Evolutionary conservation across 345 rosid species (phyloP).

Genomic region (Orychophragmus violaceus): DNA sequence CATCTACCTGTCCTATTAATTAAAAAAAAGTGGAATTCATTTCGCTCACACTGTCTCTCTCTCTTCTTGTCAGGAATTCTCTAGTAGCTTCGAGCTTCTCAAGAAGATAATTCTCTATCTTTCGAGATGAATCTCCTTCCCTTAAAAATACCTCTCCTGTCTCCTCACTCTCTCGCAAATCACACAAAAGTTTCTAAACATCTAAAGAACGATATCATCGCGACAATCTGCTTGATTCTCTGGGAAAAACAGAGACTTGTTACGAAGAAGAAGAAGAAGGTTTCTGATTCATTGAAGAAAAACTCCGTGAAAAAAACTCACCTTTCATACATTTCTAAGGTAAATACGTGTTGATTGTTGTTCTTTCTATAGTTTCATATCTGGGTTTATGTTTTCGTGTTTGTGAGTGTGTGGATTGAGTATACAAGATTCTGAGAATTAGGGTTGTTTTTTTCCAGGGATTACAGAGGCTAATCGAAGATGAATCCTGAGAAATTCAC

Average conservation of each 20-base stretch:
- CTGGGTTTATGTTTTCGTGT: background rate
- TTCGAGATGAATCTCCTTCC: conserved; percentile 20
- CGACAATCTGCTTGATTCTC: background rate
- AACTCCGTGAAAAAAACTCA: background rate
- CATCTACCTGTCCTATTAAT: background rate
- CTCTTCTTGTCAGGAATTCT: background rate
- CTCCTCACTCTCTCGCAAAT: background rate
- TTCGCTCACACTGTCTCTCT: background rate
- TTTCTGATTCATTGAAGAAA: background rate
- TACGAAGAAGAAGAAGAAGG: background rate
- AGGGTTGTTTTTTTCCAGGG: background rate
- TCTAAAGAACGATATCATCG: background rate
- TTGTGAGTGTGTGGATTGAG: background rate
- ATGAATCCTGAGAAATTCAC: conserved; percentile 94
- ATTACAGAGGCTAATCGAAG: background rate
- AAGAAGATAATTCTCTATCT: background rate
- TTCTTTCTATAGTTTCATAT: background rate
- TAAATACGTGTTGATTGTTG: background rate
- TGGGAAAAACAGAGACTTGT: background rate
- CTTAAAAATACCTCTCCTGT: background rate
- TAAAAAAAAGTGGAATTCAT: background rate
- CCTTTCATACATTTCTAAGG: conserved; percentile 7
- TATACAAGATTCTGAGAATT: background rate
- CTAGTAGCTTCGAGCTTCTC: conserved; percentile 6
- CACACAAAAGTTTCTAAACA: conserved; percentile 2